Percentiles rank a stretch among this genome's conserved stretches.
Evolutionary conservation across 1,284 basidiomycete species (phyloP).

Genomic region (Leccinum insolens): DNA sequence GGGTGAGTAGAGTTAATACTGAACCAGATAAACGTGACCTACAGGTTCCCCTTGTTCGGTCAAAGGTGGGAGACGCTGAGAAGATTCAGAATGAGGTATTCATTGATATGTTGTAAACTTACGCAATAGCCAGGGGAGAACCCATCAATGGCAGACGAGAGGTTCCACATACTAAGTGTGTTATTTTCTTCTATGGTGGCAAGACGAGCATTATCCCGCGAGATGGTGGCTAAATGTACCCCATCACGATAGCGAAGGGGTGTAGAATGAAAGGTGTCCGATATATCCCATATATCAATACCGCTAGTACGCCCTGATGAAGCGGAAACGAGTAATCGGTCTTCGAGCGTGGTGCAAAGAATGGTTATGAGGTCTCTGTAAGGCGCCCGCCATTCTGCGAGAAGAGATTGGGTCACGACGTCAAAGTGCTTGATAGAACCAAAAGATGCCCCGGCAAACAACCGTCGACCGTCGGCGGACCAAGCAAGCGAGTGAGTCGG

Average conservation of each 20-base stretch:
- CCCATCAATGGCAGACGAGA: background rate
- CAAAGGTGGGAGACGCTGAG: too few relatives aligned
- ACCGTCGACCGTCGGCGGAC: too few relatives aligned
- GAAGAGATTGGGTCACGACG: background rate
- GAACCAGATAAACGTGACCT: too few relatives aligned
- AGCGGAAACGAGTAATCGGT: slow-evolving; percentile 13
- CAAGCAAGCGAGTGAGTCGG: too few relatives aligned
- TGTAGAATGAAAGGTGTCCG: background rate
- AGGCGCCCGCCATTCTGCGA: background rate
- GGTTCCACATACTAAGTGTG: background rate
- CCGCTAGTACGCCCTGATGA: slow-evolving; percentile 4
- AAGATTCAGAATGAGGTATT: background rate
- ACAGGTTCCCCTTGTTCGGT: too few relatives aligned
- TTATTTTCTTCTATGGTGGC: slow-evolving; percentile 1
- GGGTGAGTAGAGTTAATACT: too few relatives aligned
- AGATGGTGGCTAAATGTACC: slow-evolving; percentile 2
- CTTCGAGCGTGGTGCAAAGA: slow-evolving; percentile 10
- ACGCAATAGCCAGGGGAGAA: slow-evolving; percentile 7
- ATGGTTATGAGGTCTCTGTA: too few relatives aligned
- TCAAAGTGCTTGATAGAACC: too few relatives aligned
- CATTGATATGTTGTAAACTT: background rate
- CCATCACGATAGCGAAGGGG: slow-evolving; percentile 4
- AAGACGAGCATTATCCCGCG: slow-evolving; percentile 2
- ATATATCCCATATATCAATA: slow-evolving; percentile 19
- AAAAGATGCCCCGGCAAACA: too few relatives aligned